A percentile compares a stretch with the other conserved stretches of the same genome.
Evolutionary conservation across 2,329 filamentous ascomycete species (phyloP).

Genomic region (Grosmannia penicillata): DNA sequence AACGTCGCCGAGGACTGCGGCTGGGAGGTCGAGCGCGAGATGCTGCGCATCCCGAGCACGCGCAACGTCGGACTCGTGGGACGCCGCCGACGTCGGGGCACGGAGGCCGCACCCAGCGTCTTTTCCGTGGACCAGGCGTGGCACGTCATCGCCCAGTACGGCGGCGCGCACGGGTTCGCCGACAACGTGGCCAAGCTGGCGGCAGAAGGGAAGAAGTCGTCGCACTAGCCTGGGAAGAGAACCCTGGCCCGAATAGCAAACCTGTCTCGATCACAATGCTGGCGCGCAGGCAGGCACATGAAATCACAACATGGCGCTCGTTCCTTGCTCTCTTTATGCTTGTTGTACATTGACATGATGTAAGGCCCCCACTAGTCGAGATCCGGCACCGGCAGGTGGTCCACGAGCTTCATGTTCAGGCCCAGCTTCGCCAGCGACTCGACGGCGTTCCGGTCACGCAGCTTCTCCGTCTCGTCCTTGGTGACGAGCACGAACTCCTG

Average conservation of each 20-base stretch:
- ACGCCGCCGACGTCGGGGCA: constrained; percentile 24
- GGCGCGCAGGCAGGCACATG: too few species aligned
- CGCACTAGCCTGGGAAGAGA: background rate
- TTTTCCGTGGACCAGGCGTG: constrained; percentile 15
- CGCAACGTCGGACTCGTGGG: constrained; percentile 74
- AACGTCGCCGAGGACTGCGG: constrained; percentile 56
- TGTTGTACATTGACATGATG: background rate
- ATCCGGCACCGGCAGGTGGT: constrained; percentile 65
- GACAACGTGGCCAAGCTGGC: constrained; percentile 26
- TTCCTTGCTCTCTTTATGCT: too few species aligned
- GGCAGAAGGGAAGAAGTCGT: background rate
- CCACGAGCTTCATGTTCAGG: constrained; percentile 54
- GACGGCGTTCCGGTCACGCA: constrained; percentile 50
- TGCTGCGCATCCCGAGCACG: constrained; percentile 83
- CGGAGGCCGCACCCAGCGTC: constrained; percentile 15
- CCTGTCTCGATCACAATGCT: too few species aligned
- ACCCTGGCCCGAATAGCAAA: too few species aligned
- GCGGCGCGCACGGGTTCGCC: constrained; percentile 40
- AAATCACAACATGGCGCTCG: too few species aligned
- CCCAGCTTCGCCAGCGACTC: constrained; percentile 55
- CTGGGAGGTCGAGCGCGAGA: constrained; percentile 66
- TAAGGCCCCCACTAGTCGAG: constrained; percentile 22
- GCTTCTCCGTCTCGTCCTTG: constrained; percentile 48
- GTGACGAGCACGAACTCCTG: constrained; percentile 70
- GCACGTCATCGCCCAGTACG: constrained; percentile 33